Conservation (phyloP, 1,139 yeast genomes). For the Kodamaea plutei region DNA sequence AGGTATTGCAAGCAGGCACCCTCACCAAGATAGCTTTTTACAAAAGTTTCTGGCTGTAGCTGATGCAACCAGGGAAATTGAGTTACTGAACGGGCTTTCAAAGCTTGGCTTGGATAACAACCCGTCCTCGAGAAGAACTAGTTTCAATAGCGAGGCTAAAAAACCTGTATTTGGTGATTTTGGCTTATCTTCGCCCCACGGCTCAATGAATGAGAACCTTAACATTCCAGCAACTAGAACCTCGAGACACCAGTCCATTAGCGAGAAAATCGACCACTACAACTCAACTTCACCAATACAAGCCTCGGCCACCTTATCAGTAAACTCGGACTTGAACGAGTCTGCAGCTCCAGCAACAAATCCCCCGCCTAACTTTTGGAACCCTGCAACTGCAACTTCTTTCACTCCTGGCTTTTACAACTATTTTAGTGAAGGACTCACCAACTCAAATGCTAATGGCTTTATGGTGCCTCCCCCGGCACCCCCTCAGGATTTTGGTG, state of each 20-base stretch:
- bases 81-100: slow-evolving; percentile 36
- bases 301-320: slow-evolving; percentile 36
- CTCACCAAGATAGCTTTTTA: slow-evolving; percentile 49
- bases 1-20: slow-evolving; percentile 48
- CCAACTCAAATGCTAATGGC: slow-evolving; percentile 12
- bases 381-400: slow-evolving; percentile 58
- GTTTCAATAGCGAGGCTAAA: slow-evolving; percentile 32
- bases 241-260: slow-evolving; percentile 55
- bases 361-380: slow-evolving; percentile 50
- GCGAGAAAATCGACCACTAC: slow-evolving; percentile 62
- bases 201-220: slow-evolving; percentile 50
- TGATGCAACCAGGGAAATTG: slow-evolving; percentile 76
- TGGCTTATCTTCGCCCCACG: slow-evolving; percentile 36
- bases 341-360: slow-evolving; percentile 8
- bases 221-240: slow-evolving; percentile 37
- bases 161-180: slow-evolving; percentile 18
- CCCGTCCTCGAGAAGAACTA: slow-evolving; percentile 42
- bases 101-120: slow-evolving; percentile 27
- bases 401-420: slow-evolving; percentile 45
- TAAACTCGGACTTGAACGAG: slow-evolving; percentile 26
- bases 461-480: slow-evolving; percentile 13
- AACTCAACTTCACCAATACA: slow-evolving; percentile 51
- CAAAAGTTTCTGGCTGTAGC: slow-evolving; percentile 73
- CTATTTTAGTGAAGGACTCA: slow-evolving; percentile 26
- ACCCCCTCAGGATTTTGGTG: slow-evolving; percentile 17